These are phyloP conservation scores for Symbiodinium natans DNA, from an alignment of 73 alveolate genomes.

Conservation along the genomic window DNA sequence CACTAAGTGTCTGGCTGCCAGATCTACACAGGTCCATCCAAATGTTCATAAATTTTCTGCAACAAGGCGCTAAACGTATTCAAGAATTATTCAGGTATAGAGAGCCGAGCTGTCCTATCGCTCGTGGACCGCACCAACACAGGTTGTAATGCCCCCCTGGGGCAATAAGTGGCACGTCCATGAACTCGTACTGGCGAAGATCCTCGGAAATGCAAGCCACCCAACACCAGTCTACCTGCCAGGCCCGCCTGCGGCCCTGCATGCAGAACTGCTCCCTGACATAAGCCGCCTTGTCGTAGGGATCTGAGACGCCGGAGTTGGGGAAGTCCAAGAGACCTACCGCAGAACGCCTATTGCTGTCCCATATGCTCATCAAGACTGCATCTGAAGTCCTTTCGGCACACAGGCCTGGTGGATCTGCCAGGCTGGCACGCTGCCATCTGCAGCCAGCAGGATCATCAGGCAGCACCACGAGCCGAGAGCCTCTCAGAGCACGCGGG, in stretches of 20 bases:
- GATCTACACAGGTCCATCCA: too few relatives aligned
- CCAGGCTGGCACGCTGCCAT: constrained; percentile 54
- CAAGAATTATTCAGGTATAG: too few relatives aligned
- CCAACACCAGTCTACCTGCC: neutral
- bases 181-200: constrained; percentile 17
- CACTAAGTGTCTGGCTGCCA: too few relatives aligned
- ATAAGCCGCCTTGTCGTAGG: constrained; percentile 70
- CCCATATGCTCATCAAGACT: neutral
- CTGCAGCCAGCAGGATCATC: constrained; percentile 75
- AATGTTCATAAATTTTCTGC: too few relatives aligned
- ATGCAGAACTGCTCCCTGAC: too few relatives aligned
- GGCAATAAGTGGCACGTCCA: constrained; percentile 60
- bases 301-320: constrained; percentile 80
- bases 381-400: too few relatives aligned
- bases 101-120: constrained; percentile 44
- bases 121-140: constrained; percentile 81
- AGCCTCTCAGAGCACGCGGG: neutral
- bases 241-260: neutral
- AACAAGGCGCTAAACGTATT: too few relatives aligned
- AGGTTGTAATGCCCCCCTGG: constrained; percentile 67
- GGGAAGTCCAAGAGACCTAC: constrained; percentile 59
- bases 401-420: constrained; percentile 24
- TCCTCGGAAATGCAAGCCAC: neutral
- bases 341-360: neutral
- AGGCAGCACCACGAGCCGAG: constrained; percentile 91